These are phyloP conservation scores for Aspergillus cejpii DNA, from an alignment of 2,329 filamentous ascomycete species.

Conservation along the genomic window DNA sequence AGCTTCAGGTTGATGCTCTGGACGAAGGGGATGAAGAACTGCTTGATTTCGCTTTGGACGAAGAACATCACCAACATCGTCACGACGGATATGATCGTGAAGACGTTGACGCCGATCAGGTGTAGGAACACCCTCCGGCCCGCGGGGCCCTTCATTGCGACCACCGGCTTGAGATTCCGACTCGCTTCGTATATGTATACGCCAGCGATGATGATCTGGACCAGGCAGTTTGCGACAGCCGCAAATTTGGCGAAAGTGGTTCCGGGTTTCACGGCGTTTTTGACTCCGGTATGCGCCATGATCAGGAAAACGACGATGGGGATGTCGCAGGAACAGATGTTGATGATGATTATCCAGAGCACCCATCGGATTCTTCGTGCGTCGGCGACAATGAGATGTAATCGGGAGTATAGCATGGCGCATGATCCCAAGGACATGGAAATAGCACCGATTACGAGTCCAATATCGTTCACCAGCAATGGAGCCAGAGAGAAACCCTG, in stretches of 20 bases:
- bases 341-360: constrained; percentile 39
- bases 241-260: constrained; percentile 45
- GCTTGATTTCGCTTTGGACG: constrained; percentile 30
- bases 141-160: constrained; percentile 35
- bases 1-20: constrained; percentile 43
- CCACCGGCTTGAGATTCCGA: constrained; percentile 32
- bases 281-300: constrained; percentile 20
- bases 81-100: constrained; percentile 37
- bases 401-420: constrained; percentile 42
- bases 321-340: constrained; percentile 32
- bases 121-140: constrained; percentile 39
- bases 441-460: constrained; percentile 30
- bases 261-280: neutral
- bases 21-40: constrained; percentile 33
- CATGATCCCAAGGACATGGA: constrained; percentile 38
- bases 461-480: neutral
- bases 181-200: constrained; percentile 48
- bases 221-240: constrained; percentile 45
- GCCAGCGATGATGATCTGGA: constrained; percentile 47
- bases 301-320: constrained; percentile 33
- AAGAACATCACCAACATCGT: constrained; percentile 32
- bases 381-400: constrained; percentile 38
- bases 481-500: neutral
- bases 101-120: constrained; percentile 40
- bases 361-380: constrained; percentile 29